These are phyloP conservation scores for Nicotiana otophora DNA, from an alignment of 257 asterid genomes.

Conservation along the genomic window DNA sequence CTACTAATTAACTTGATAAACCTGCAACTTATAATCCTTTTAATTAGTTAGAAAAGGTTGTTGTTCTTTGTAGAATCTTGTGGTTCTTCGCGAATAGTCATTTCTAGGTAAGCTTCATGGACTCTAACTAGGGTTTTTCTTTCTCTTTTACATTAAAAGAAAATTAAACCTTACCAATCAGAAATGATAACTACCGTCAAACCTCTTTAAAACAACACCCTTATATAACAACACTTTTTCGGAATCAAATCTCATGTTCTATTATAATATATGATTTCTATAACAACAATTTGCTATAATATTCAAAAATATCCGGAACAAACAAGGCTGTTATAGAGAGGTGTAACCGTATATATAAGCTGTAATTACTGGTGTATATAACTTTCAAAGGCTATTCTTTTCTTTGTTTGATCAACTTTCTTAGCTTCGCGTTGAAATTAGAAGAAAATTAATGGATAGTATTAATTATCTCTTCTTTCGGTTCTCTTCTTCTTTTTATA, in stretches of 20 bases:
- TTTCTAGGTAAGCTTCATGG: slow-evolving; percentile 1
- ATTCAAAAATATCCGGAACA: too few relatives aligned
- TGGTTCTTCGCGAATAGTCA: slow-evolving; percentile 1
- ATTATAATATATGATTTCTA: too few relatives aligned
- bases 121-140: neutral
- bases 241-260: too few relatives aligned
- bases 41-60: neutral
- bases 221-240: too few relatives aligned
- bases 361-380: neutral
- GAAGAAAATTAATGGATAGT: neutral
- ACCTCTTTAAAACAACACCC: too few relatives aligned
- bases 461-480: neutral
- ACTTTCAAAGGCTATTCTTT: neutral
- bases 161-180: too few relatives aligned
- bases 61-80: neutral
- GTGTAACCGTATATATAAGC: neutral
- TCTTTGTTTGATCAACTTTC: slow-evolving; percentile 9
- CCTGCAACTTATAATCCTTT: neutral
- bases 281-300: too few relatives aligned
- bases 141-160: too few relatives aligned
- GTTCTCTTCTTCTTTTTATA: neutral
- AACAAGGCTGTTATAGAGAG: too few relatives aligned
- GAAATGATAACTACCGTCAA: too few relatives aligned
- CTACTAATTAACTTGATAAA: slow-evolving; percentile 6
- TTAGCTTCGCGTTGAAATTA: neutral